Evolutionary conservation across 2,329 filamentous ascomycete species (phyloP).

Genomic region (Aureobasidium sp.): DNA sequence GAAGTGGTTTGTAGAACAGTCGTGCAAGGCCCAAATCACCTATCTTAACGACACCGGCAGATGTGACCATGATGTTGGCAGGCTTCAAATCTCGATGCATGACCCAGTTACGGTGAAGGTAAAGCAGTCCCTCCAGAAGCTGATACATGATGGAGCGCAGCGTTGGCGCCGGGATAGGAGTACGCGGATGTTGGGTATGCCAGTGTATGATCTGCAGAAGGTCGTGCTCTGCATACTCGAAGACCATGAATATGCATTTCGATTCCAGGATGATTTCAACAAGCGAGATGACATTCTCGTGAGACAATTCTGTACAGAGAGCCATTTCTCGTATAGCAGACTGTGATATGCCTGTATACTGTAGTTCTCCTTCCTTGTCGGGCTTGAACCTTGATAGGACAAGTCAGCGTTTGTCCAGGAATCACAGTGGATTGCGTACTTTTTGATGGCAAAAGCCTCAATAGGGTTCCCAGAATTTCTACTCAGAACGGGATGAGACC

Average conservation of each 20-base stretch:
- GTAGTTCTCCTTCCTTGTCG: conserved; percentile 94
- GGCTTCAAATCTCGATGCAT: conserved; percentile 95
- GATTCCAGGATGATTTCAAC: conserved; percentile 96
- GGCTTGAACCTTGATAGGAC: conserved; percentile 65
- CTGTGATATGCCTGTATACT: conserved; percentile 96
- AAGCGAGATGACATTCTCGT: conserved; percentile 82
- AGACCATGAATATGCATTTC: conserved; percentile 99
- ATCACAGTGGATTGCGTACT: conserved; percentile 46
- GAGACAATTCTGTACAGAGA: conserved; percentile 82
- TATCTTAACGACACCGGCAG: conserved; percentile 81
- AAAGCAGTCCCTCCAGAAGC: conserved; percentile 87
- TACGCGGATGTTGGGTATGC: conserved; percentile 80
- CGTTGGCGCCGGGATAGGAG: conserved; percentile 79
- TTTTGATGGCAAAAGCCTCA: conserved; percentile 96
- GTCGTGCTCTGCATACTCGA: conserved; percentile 97
- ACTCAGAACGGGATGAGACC: conserved; percentile 13
- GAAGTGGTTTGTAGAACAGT: conserved; percentile 87
- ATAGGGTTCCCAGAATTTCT: conserved; percentile 27
- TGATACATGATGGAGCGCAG: conserved; percentile 95
- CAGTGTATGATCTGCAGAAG: conserved; percentile 97
- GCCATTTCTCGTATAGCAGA: conserved; percentile 97
- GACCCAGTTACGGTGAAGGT: conserved; percentile 94
- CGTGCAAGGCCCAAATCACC: conserved; percentile 89
- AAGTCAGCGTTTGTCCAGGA: neutral
- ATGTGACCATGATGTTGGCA: conserved; percentile 98